Conservation (phyloP, 257 asterid genomes). For the Ophiorrhiza pumila region DNA sequence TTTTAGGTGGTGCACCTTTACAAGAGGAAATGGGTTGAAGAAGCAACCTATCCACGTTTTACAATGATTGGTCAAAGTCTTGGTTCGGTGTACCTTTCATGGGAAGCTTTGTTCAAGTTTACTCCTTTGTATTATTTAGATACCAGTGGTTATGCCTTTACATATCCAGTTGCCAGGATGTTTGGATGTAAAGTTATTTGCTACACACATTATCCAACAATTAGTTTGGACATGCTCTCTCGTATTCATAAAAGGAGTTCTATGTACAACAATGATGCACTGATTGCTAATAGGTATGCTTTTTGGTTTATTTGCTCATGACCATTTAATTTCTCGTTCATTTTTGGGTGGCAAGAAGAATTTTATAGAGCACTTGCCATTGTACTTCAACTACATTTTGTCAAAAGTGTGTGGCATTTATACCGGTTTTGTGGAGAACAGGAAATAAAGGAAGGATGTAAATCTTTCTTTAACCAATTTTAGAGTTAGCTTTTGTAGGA, state of each 20-base stretch:
- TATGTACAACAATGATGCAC: conserved; percentile 78
- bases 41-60: conserved; percentile 83
- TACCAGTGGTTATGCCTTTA: conserved; percentile 95
- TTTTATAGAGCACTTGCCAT: no score
- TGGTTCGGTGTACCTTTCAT: conserved; percentile 81
- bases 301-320: neutral
- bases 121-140: conserved; percentile 83
- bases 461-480: neutral
- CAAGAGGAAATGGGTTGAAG: conserved; percentile 86
- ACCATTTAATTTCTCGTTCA: neutral
- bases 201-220: conserved; percentile 95
- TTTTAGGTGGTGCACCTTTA: conserved; percentile 75
- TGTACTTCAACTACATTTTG: neutral
- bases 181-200: conserved; percentile 89
- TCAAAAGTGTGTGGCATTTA: neutral
- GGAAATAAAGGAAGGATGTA: neutral
- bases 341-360: neutral
- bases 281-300: conserved; percentile 69
- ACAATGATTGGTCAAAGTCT: conserved; percentile 97
- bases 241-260: conserved; percentile 71
- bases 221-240: conserved; percentile 93
- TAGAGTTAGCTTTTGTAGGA: neutral
- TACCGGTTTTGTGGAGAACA: neutral
- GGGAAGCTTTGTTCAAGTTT: conserved; percentile 80
- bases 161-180: conserved; percentile 82